Base-by-base conservation (phyloP, 179 eudicot genomes). In the Dionaea muscipula region DNA sequence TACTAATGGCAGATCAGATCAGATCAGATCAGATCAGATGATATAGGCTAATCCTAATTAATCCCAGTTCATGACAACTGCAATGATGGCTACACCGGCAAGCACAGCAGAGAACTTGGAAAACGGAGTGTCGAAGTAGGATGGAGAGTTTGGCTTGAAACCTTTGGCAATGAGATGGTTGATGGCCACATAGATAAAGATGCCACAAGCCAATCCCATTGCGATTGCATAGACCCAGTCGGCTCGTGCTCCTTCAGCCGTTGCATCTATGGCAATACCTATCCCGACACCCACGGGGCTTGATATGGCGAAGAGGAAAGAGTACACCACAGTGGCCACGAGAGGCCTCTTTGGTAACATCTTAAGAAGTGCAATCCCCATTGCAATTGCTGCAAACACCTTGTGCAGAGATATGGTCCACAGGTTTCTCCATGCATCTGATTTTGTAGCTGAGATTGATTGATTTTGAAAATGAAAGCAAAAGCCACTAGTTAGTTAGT, bases 391-490 rank as follows among this genome's bases (percentile, higher is more conserved):
- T 43, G 80, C 90, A 51, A 85, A 82, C 3, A 85, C 76, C 71
- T 87, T 87, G 85, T 87, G 96, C 14, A 85, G 53, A 8, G 81
- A 66, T 47, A 87, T 87, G 13, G 86, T 82, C 96, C 96, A 87
- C 12, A 84, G 62, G 60, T 76, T 82, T 50, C 68, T 80, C 96
- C 96, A 85, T 57, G 94, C 96, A 14, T 80, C 90, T 23, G 57
- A 68, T 61, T 82, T 74, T 0, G 38, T 78, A 18, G 36, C 90
- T 82, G 74, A 7, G 27, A 44, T 4, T 15, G 20, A n/a, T n/a
- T 6, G 1, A 43, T 14, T 15, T 12, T 3, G 20, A n/a, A 7
- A 2, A 43, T 8, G 20, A 43, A 15, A 4, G 17, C 20, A 3
- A n/a, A n/a, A n/a, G n/a, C n/a, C n/a, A n/a, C n/a, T n/a, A n/a